Base-by-base conservation (phyloP, 2,329 filamentous ascomycete genomes). In the Tolypocladium cylindrosporum region DNA sequence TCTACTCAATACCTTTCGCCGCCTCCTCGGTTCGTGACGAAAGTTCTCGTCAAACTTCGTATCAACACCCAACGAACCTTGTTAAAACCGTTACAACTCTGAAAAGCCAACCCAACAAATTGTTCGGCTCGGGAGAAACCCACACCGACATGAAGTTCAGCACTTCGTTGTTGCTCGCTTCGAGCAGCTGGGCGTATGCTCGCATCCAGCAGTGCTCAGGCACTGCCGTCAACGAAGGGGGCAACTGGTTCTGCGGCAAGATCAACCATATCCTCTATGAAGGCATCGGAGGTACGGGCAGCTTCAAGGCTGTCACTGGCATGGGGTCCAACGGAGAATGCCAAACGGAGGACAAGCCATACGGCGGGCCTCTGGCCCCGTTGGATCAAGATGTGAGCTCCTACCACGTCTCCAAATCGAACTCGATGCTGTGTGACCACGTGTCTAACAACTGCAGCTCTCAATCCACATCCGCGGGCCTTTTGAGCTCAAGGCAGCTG, bases 381-480 rank as follows among this genome's bases (percentile, higher is more conserved):
- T 77, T 90, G 40, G 79, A 88, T 61, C 84, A 88, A 68, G 87
- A 88, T 74, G 88, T 90, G 37, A 58, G 57, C 9, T n/a, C 13
- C 16, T 13, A 14, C 10, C 16, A 8, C 19, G 10, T 13, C 10
- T 8, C 19, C 31, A 1, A 37, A 37, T 10, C 31, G 19, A 11
- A 3, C 27, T n/a, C 19, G 27, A 34, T 50, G 48, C 27, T n/a
- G 3, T 21, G 48, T 36, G 48, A 36, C 19, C 31, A 21, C 8
- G 6, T 16, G 13, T 34, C 59, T 61, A 9, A 61, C 56, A 24
- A 36, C 42, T 36, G 0, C 60, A 90, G 87, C 76, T 91, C 37
- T 89, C 87, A 1, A 71, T 90, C 61, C 86, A 90, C 69, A 78
- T 91, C 67, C 85, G 88, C 63, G 89, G 89, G 3, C 88, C 89